Evolutionary conservation across 495 filamentous ascomycete species (phyloP).

Genomic region (Niebla homalea): DNA sequence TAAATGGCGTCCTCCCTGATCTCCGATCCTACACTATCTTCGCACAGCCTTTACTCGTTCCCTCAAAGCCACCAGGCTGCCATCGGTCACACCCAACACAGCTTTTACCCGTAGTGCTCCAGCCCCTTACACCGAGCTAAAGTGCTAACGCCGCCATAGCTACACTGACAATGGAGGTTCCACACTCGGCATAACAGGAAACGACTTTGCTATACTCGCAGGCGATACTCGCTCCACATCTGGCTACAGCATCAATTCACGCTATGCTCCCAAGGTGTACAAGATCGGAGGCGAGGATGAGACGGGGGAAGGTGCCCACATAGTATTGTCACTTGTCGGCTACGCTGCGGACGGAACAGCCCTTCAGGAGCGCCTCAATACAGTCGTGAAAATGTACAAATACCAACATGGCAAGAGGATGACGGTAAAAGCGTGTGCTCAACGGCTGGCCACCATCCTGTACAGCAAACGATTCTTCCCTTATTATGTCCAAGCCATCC

Average conservation of each 20-base stretch:
- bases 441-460: constrained; percentile 82
- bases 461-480: constrained; percentile 98
- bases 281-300: constrained; percentile 84
- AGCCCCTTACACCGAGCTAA: not conserved
- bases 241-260: constrained; percentile 97
- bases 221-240: constrained; percentile 90
- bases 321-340: constrained; percentile 85
- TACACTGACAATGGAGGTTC: constrained; percentile 98
- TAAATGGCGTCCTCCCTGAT: constrained; percentile 36
- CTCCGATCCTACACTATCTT: constrained; percentile 26
- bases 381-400: constrained; percentile 90
- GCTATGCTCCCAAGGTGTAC: constrained; percentile 88
- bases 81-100: constrained; percentile 51
- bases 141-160: constrained; percentile 25
- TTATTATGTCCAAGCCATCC: constrained; percentile 87
- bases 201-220: constrained; percentile 87
- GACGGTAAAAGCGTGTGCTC: constrained; percentile 83
- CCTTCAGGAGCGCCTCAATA: constrained; percentile 76
- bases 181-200: constrained; percentile 86
- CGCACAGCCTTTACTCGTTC: constrained; percentile 48
- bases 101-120: constrained; percentile 75
- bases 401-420: constrained; percentile 91
- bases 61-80: constrained; percentile 32
- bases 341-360: constrained; percentile 90
- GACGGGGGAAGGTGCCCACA: constrained; percentile 65